These are phyloP conservation scores for Gloeostereum incarnatum DNA, from an alignment of 768 basidiomycete genomes.

Conservation along the genomic window DNA sequence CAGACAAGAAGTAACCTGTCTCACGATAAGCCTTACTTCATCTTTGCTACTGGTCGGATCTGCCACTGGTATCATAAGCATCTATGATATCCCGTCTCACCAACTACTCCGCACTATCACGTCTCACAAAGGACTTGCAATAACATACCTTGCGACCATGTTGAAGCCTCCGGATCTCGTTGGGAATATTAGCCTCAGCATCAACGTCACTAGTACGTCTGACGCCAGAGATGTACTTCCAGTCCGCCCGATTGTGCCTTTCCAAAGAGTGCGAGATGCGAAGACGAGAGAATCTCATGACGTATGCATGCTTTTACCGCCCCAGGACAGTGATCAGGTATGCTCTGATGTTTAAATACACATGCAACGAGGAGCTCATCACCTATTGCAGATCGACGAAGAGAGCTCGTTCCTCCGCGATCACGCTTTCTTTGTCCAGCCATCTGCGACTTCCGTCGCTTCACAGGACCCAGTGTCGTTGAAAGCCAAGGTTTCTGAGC, in stretches of 20 bases:
- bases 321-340: conserved; percentile 29
- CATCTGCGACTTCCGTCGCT: conserved; percentile 19
- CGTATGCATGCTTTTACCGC: conserved; percentile 51
- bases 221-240: conserved; percentile 52
- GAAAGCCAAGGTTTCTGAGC: conserved; percentile 50
- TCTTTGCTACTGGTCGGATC: conserved; percentile 82
- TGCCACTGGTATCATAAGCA: conserved; percentile 54
- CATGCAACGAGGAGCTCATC: conserved; percentile 20
- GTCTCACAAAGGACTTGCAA: conserved; percentile 54
- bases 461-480: conserved; percentile 28
- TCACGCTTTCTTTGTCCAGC: conserved; percentile 55
- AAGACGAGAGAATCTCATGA: conserved; percentile 65
- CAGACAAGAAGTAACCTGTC: conserved; percentile 65
- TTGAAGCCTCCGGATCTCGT: conserved; percentile 83
- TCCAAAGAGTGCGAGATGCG: conserved; percentile 64
- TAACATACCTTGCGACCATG: conserved; percentile 71
- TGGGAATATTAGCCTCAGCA: conserved; percentile 60
- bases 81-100: conserved; percentile 87
- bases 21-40: conserved; percentile 71
- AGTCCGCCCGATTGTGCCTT: conserved; percentile 54
- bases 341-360: conserved; percentile 9
- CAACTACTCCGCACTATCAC: conserved; percentile 80
- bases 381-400: conserved; percentile 36
- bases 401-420: conserved; percentile 59
- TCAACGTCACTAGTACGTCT: conserved; percentile 27